Evolutionary conservation across 495 filamentous ascomycete species (phyloP), one percentile per base, ranked within the genome.

Genomic region (Aspergillus biplanus): DNA sequence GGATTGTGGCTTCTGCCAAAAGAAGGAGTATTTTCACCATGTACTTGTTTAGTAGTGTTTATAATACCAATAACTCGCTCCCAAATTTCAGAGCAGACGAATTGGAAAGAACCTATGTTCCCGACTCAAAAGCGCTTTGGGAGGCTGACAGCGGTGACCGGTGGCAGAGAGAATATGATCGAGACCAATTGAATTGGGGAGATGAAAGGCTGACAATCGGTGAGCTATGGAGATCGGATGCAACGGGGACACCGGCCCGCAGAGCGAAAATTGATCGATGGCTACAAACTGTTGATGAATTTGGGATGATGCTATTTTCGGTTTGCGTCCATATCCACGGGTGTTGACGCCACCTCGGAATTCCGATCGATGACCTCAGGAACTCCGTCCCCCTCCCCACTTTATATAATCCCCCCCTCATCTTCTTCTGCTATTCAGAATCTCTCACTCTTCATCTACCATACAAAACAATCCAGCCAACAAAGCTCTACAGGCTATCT

Each of bases 31-130:
- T 84, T 3, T 77, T 73, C 42, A 68, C 73, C 0, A 80, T 82
- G 76, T 83, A 83, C 56, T 67, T 84, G n/a, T 81, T 84, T 58
- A 76, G 69, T 54, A 82, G 70, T 27, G 69, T 81, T 2, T 78
- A 79, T 56, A 79, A 76, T 16, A 52, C 70, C 1, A 64, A 77
- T n/a, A 69, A 73, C 7, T 65, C 66, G 2, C 54, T 82, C 7
- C 80, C 75, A 4, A 78, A 76, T 5, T 82, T 79, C 56, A 61
- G 81, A 6, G 72, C 73, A 5, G 74, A 71, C 6, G 80, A 82
- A 60, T 55, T 83, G 9, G 60, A 57, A 21, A 71, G 71, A 0
- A 56, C 78, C 4, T 67, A 68, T 18, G 73, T 70, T 0, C 74
- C 79, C 1, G 73, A 71, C 31, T 67, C 58, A 16, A 78, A 75